phyloP scores from a whole-genome alignment of 2,329 filamentous ascomycete species.

The Colletotrichum caudatum region DNA sequence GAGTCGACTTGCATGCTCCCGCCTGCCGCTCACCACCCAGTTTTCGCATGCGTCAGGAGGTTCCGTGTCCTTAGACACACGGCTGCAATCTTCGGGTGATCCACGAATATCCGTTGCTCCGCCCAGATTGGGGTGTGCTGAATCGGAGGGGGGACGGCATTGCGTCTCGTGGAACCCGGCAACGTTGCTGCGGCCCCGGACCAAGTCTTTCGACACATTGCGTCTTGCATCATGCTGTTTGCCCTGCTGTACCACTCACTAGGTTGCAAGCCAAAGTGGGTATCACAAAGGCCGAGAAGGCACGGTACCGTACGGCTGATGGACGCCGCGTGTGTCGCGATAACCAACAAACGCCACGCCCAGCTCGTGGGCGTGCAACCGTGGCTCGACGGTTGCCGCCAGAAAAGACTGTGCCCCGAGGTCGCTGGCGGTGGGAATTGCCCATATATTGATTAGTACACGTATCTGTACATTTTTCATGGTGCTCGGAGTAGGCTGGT shows the following conservation, averaged over 20 bases:
- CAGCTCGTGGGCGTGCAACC: not conserved
- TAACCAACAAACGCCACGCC: not conserved
- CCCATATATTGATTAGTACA: too few species aligned
- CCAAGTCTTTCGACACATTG: not conserved
- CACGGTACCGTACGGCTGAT: not conserved
- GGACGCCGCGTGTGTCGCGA: not conserved
- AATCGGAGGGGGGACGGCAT: constrained; percentile 26
- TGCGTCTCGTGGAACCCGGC: constrained; percentile 27
- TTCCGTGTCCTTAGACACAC: not conserved
- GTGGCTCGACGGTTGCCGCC: constrained; percentile 22
- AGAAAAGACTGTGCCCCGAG: not conserved
- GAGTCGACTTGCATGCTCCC: constrained; percentile 31
- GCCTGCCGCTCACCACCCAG: constrained; percentile 23
- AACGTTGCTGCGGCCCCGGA: constrained; percentile 17
- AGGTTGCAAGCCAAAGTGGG: not conserved
- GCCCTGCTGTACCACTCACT: not conserved
- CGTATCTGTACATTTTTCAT: too few species aligned
- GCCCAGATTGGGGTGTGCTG: constrained; percentile 22
- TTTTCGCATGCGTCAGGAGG: constrained; percentile 12
- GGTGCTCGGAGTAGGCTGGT: not conserved
- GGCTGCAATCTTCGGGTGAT: constrained; percentile 25
- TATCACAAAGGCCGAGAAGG: not conserved
- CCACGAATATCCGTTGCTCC: constrained; percentile 20
- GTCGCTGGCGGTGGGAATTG: not conserved
- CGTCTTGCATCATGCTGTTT: not conserved